A percentile compares a stretch with the other conserved stretches of the same genome.
These are phyloP conservation scores for Pinus tabuliformis DNA, from an alignment of 75 land plant genomes.

Conservation along the genomic window DNA sequence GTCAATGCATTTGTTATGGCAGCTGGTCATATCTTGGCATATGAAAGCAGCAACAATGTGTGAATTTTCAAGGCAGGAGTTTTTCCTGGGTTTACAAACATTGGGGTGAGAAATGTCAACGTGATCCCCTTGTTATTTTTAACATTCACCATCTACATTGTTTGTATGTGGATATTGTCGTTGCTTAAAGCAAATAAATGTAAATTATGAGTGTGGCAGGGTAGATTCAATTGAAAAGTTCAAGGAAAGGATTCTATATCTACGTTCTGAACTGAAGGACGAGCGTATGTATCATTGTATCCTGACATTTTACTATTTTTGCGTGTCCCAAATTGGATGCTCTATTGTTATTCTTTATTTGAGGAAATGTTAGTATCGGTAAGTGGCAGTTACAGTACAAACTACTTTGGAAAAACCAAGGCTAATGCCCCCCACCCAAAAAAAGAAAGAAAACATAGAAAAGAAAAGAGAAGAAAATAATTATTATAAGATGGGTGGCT, in stretches of 20 bases:
- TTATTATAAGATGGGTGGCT: no score
- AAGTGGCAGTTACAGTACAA: neutral
- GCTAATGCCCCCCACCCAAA: no score
- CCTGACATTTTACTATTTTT: constrained; percentile 1
- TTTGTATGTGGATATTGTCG: neutral
- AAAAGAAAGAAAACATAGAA: no score
- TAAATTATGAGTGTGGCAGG: constrained; percentile 45
- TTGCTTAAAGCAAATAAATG: neutral
- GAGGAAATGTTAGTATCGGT: neutral
- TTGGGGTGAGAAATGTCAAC: constrained; percentile 56
- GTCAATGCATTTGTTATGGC: neutral
- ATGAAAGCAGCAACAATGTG: constrained; percentile 99
- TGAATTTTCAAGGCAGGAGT: constrained; percentile 93
- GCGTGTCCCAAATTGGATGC: neutral
- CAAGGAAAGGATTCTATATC: constrained; percentile 63
- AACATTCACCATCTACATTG: neutral
- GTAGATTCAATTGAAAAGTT: constrained; percentile 89
- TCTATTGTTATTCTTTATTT: neutral
- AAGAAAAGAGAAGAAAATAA: no score
- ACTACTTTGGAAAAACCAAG: neutral
- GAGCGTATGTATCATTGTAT: constrained; percentile 77
- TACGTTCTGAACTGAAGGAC: constrained; percentile 92
- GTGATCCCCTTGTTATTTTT: neutral
- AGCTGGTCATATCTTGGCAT: constrained; percentile 97
- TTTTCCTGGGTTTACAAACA: constrained; percentile 81